phyloP scores from a whole-genome alignment of 805 yeast species.

The Ogataea nitratoaversa region DNA sequence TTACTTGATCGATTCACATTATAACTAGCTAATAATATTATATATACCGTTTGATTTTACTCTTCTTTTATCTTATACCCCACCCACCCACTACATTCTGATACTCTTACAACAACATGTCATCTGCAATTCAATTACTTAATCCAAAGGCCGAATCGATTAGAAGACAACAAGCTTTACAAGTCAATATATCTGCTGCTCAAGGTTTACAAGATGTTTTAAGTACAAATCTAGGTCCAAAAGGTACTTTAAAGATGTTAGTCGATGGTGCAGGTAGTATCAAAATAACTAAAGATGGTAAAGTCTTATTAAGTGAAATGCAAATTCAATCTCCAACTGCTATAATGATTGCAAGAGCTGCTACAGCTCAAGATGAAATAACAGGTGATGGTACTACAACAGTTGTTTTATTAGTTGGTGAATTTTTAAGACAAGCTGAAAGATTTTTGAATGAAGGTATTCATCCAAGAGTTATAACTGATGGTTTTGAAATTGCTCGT shows the following conservation, averaged over 20 bases:
- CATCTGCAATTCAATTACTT: constrained; percentile 75
- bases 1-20: too few species aligned
- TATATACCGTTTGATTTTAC: too few species aligned
- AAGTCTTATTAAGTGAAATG: constrained; percentile 90
- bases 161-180: constrained; percentile 90
- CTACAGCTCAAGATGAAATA: constrained; percentile 97
- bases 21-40: too few species aligned
- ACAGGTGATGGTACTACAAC: constrained; percentile 99
- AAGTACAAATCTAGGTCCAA: constrained; percentile 91
- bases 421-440: constrained; percentile 89
- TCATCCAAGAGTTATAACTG: constrained; percentile 91
- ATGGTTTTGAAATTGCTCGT: constrained; percentile 91
- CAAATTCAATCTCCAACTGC: constrained; percentile 93
- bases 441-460: constrained; percentile 89
- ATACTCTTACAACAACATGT: constrained; percentile 22
- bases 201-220: constrained; percentile 93
- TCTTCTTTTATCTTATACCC: too few species aligned
- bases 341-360: constrained; percentile 92
- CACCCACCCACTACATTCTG: too few species aligned
- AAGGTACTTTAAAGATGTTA: constrained; percentile 92
- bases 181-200: constrained; percentile 94
- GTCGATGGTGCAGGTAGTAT: constrained; percentile 97
- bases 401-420: constrained; percentile 91
- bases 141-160: constrained; percentile 98
- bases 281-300: constrained; percentile 95